Conservation (phyloP, 2,329 filamentous ascomycete species). For the Trichophyton equinum region DNA sequence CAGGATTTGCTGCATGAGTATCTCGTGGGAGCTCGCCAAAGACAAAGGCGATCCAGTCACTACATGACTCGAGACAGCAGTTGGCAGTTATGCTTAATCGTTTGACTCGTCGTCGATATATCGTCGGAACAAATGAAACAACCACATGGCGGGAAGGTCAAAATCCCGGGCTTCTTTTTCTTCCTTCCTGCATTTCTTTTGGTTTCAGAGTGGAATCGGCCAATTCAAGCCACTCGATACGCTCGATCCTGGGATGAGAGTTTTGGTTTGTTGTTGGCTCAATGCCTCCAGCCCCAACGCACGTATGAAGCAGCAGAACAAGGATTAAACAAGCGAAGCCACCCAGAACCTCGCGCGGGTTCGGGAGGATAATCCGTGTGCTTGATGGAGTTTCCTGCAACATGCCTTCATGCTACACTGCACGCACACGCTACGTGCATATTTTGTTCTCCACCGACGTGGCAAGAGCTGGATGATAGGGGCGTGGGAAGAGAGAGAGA, state of each 20-base stretch:
- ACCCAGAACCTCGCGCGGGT: not conserved
- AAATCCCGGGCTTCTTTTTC: not conserved
- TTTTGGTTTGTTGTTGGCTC: not conserved
- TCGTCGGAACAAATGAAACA: not conserved
- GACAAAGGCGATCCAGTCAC: not conserved
- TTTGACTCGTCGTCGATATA: not conserved
- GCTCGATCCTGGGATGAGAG: not conserved
- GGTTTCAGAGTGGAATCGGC: not conserved
- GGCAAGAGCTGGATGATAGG: not conserved
- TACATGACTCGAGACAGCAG: not conserved
- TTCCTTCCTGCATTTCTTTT: not conserved
- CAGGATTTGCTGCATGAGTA: not conserved
- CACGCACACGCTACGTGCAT: not conserved
- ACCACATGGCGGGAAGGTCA: not conserved
- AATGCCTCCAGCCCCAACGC: constrained; percentile 1
- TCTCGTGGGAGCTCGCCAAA: not conserved
- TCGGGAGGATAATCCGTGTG: not conserved
- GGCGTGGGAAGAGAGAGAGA: not conserved
- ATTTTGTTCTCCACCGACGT: not conserved
- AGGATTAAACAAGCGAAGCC: constrained; percentile 2
- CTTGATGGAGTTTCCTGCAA: not conserved
- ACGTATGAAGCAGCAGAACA: not conserved
- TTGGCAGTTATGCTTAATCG: constrained; percentile 1
- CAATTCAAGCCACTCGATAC: not conserved
- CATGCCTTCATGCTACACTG: not conserved